phyloP scores from a whole-genome alignment of 148 eudicot species.

The Camellia sinensis region DNA sequence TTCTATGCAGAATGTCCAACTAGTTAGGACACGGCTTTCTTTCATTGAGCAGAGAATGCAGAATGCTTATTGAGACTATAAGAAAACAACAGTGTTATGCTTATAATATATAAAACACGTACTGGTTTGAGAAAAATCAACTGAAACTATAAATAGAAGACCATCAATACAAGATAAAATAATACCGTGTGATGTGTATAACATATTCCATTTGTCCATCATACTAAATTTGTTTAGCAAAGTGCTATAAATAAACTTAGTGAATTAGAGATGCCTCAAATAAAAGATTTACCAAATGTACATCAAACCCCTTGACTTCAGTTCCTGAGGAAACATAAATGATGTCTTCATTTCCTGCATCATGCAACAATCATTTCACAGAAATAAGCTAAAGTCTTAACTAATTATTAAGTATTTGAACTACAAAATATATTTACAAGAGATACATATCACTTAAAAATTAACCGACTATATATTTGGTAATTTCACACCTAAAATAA shows the following conservation, averaged over 20 bases:
- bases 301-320: constrained; percentile 73
- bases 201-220: background rate
- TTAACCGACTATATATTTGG: background rate
- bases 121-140: background rate
- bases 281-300: constrained; percentile 58
- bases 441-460: background rate
- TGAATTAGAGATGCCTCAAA: background rate
- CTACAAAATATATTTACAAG: background rate
- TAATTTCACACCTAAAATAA: constrained; percentile 3
- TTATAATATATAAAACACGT: background rate
- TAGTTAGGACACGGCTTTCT: background rate
- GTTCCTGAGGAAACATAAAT: constrained; percentile 70
- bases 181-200: background rate
- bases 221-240: background rate
- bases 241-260: constrained; percentile 3
- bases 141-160: background rate
- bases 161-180: background rate
- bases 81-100: background rate
- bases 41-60: background rate
- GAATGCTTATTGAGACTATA: background rate
- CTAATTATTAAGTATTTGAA: background rate
- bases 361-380: constrained; percentile 22
- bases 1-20: background rate
- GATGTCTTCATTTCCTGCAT: constrained; percentile 74
- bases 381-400: background rate